Conservation (phyloP, 2,329 filamentous ascomycete genomes). For the Aspergillus persii region DNA sequence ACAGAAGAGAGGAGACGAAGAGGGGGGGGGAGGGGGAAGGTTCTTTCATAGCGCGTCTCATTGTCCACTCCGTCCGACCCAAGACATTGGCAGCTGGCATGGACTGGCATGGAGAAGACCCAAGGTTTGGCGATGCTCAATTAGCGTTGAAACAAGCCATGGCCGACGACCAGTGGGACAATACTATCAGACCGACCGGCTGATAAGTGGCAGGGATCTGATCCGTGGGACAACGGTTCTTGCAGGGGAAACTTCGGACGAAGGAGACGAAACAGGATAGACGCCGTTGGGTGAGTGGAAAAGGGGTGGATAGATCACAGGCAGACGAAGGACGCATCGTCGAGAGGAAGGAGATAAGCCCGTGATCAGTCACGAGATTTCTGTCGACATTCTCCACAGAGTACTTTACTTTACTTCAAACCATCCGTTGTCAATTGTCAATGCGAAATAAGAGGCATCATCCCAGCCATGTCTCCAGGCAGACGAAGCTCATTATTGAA, state of each 20-base stretch:
- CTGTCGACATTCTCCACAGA: no score
- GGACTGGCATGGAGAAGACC: not conserved
- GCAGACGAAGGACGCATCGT: not conserved
- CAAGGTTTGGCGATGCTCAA: not conserved
- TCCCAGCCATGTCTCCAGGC: not conserved
- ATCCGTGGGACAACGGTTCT: not conserved
- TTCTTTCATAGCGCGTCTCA: not conserved
- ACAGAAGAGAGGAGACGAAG: not conserved
- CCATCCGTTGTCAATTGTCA: not conserved
- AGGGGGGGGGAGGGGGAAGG: not conserved
- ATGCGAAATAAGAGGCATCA: slow-evolving; percentile 5
- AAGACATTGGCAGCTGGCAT: not conserved
- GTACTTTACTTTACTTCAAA: no score
- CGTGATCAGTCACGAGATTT: not conserved
- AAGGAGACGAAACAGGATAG: not conserved
- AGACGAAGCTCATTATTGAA: no score
- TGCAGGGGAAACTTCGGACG: not conserved
- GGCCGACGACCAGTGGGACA: not conserved
- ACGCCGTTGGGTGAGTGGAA: not conserved
- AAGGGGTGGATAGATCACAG: not conserved
- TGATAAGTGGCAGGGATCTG: not conserved
- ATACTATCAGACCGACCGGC: not conserved
- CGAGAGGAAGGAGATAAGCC: not conserved
- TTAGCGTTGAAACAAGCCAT: not conserved
- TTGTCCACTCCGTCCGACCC: not conserved